Evolutionary conservation across 1,284 basidiomycete species (phyloP).

Genomic region (Ceratobasidium sp.): DNA sequence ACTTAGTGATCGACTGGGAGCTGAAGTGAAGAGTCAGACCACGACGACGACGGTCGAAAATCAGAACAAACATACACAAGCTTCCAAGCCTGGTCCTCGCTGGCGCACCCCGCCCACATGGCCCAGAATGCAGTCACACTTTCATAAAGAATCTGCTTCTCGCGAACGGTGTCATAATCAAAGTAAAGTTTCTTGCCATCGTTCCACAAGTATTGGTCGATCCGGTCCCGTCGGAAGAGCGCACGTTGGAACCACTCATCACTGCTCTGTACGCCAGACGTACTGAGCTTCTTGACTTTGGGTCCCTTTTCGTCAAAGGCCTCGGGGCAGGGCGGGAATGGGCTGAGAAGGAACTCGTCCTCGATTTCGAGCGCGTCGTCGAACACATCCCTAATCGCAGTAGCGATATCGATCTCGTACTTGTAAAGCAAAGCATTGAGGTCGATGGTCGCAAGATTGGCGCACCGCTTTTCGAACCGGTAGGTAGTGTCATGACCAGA

Average conservation of each 20-base stretch:
- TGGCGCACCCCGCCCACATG: constrained; percentile 96
- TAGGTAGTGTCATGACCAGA: constrained; percentile 98
- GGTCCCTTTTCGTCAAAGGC: constrained; percentile 60
- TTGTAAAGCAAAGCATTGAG: constrained; percentile 86
- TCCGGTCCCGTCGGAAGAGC: constrained; percentile 77
- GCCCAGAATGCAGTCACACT: constrained; percentile 96
- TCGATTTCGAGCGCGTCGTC: constrained; percentile 89
- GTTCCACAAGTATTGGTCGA: constrained; percentile 97
- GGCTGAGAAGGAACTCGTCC: constrained; percentile 89
- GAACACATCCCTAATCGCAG: constrained; percentile 93
- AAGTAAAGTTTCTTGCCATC: constrained; percentile 94
- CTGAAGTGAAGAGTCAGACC: constrained; percentile 51
- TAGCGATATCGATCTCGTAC: constrained; percentile 93
- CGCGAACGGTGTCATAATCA: constrained; percentile 92
- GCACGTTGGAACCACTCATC: constrained; percentile 92
- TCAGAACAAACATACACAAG: constrained; percentile 71
- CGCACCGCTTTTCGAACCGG: constrained; percentile 91
- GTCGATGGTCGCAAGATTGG: constrained; percentile 95
- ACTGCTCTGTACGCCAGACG: constrained; percentile 70
- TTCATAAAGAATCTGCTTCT: constrained; percentile 93
- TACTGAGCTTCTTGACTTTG: constrained; percentile 61
- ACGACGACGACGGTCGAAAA: constrained; percentile 40
- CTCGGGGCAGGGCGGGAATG: constrained; percentile 87
- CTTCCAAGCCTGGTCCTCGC: constrained; percentile 91
- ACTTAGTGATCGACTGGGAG: constrained; percentile 86